Conservation (phyloP, 371 early-diverging fungal species). For the Apophysomyces elegans region DNA sequence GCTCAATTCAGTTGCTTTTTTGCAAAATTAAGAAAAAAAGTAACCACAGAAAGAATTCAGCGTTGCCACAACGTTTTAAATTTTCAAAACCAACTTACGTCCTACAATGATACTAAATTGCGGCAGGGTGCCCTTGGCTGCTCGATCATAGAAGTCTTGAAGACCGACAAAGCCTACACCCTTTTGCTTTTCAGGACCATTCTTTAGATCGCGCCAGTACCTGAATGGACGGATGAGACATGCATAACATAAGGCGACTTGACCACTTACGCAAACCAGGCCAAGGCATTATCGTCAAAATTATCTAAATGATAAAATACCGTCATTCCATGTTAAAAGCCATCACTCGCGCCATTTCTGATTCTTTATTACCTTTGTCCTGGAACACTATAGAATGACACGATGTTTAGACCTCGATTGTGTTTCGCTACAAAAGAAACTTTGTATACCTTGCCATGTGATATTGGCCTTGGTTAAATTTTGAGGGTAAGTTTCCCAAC, state of each 20-base stretch:
- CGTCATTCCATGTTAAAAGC: background rate
- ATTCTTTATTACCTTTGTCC: conserved; percentile 17
- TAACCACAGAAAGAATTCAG: background rate
- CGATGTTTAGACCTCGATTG: background rate
- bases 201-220: conserved; percentile 26
- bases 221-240: background rate
- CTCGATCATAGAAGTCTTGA: conserved; percentile 29
- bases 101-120: conserved; percentile 25
- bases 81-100: background rate
- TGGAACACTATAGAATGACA: conserved; percentile 19
- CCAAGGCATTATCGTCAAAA: conserved; percentile 24
- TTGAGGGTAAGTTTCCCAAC: conserved; percentile 32
- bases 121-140: conserved; percentile 31
- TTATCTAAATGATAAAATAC: background rate
- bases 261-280: conserved; percentile 27
- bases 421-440: background rate
- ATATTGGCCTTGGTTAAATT: conserved; percentile 24
- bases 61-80: background rate
- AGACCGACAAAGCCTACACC: conserved; percentile 34
- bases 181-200: conserved; percentile 31
- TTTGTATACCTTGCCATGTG: conserved; percentile 26
- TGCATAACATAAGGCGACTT: background rate
- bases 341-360: background rate
- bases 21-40: background rate
- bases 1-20: conserved; percentile 20